Evolutionary conservation across 1,284 basidiomycete species (phyloP), one percentile per base, ranked within the genome.

Genomic region (Rhodotorula mucilaginosa): DNA sequence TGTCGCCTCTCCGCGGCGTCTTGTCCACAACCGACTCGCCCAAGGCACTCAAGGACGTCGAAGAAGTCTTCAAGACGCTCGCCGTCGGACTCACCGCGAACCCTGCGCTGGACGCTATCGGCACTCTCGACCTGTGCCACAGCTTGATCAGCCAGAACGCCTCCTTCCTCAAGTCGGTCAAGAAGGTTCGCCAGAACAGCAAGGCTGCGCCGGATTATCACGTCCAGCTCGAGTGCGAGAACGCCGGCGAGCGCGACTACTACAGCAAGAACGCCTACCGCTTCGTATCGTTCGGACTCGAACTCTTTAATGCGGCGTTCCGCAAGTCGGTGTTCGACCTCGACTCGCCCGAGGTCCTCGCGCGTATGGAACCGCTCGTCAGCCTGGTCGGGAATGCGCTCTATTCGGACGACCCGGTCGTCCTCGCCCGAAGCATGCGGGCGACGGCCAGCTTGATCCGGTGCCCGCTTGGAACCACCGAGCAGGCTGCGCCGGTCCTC

Each of bases 121-220:
- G 92, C 70, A 82, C 97, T 34, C 84, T 99, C 57, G 86, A 88
- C 34, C 85, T 99, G 13, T 97, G 92, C 79, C 89, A 95, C 79
- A 92, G 92, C 0, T 85, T 99, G 49, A 89, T 99, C 81, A 92
- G 87, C 72, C 92, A 95, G 78, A 97, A 97, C 79, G 90, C 93
- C 61, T 85, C 86, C 60, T 97, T 96, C 81, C 79, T 84, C 57
- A 79, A 80, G 57, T 79, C 68, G 61, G 70, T 74, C 58, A 64
- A 76, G 65, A 62, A 34, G 26, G 59, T 70, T 6, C 68, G 67
- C n/a, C 78, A 80, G 58, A 74, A 74, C 23, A 69, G 81, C 69
- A 77, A 77, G 77, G 80, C 78, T 70, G 69, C 80, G 67, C 84
- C 86, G 51, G 86, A 90, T 74, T 88, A 86, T 52, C 87, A 89